Base-by-base conservation (phyloP, 2,329 filamentous ascomycete genomes). In the Colletotrichum zoysiae region DNA sequence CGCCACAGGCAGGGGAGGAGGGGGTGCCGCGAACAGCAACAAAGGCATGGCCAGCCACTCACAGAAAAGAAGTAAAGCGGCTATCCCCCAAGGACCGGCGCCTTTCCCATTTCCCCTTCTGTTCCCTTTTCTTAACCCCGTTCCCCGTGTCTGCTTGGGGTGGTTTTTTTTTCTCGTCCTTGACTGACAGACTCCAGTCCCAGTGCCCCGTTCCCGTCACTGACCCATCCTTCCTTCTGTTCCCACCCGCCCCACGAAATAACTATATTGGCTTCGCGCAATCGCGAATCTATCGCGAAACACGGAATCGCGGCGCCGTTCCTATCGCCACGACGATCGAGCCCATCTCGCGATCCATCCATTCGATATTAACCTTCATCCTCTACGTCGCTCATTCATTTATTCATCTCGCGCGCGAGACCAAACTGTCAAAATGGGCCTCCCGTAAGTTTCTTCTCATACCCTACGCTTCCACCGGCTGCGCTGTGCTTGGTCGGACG, bases 401-500 rank as follows among this genome's bases (percentile, higher is more conserved):
- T 33, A 35, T 35, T 30, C 53, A 42, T 35, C 42, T 14, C 42
- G 65, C 60, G 59, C 65, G 33, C 48, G 48, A 66, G 40, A 66
- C 18, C 23, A 51, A 16, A 18, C n/a, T 14, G 23, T 70, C 76
- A 77, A 56, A 62, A 86, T 86, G 84, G 84, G 84, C 77, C 84
- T 85, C 62, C 84, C 84, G 84, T 86, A 83, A 84, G 84, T 84
- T 70, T 72, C 42, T 46, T 55, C 35, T 48, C 46, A 64, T 26
- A 11, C 59, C 65, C 51, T 50, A 59, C 53, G n/a, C 18, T 53
- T 63, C 44, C 26, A 48, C 58, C 38, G 59, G n/a, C 53, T 60
- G 63, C 64, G 51, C 61, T 57, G 65, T 48, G 68, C 62, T 56
- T 69, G 59, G 65, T 46, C 58, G 65, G 55, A 70, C 61, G 59